phyloP scores from a whole-genome alignment of 2,329 filamentous ascomycete species.

The Colletotrichum shisoi region DNA sequence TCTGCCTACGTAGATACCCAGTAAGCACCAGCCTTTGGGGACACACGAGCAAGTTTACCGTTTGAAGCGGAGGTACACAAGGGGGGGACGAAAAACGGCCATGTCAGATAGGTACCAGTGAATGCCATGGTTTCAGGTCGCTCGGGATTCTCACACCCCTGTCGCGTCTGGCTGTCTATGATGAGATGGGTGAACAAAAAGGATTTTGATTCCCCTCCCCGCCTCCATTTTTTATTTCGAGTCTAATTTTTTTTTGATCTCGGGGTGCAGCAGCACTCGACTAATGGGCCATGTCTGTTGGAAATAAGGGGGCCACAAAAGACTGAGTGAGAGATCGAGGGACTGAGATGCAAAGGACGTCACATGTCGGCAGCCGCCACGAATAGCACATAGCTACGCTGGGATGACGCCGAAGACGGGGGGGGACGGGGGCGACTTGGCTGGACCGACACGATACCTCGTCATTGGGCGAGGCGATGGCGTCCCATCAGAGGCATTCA shows the following conservation, averaged over 20 bases:
- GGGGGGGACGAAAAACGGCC: not conserved
- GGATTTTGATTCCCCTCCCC: too few species aligned
- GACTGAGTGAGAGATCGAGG: not conserved
- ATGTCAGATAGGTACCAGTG: slow-evolving; percentile 6
- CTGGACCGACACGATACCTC: slow-evolving; percentile 26
- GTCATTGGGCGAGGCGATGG: slow-evolving; percentile 18
- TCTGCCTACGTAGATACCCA: not conserved
- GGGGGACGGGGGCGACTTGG: not conserved
- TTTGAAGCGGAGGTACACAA: not conserved
- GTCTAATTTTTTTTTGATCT: not conserved
- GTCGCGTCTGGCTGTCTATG: slow-evolving; percentile 15
- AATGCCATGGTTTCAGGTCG: slow-evolving; percentile 32
- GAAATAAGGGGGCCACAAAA: not conserved
- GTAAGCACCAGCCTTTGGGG: not conserved
- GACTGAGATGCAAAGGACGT: slow-evolving; percentile 29
- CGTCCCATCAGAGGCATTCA: slow-evolving; percentile 1
- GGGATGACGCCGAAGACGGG: slow-evolving; percentile 38
- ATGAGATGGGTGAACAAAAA: slow-evolving; percentile 28
- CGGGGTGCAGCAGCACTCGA: not conserved
- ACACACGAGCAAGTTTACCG: not conserved
- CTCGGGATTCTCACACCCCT: not conserved
- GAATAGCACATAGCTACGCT: slow-evolving; percentile 24
- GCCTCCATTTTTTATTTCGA: not conserved
- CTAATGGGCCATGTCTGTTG: not conserved
- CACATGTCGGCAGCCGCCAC: slow-evolving; percentile 32